Base-by-base conservation (phyloP, 2,329 filamentous ascomycete genomes). In the Xylariaceae sp. region DNA sequence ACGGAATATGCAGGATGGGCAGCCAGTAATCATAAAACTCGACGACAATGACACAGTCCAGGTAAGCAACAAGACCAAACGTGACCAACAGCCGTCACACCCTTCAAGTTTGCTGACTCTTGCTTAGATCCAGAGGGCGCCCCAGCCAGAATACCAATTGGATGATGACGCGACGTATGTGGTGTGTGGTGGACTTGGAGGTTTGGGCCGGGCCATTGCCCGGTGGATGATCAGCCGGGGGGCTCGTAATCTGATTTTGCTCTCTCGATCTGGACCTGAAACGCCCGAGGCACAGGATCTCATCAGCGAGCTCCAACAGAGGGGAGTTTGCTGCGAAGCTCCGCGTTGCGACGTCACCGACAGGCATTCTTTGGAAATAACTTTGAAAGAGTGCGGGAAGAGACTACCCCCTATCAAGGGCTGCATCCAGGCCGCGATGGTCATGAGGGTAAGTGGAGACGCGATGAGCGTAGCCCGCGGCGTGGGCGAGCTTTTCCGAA, bases 101-200 rank as follows among this genome's bases (percentile, higher is more conserved):
- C n/a, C n/a, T n/a, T n/a, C n/a, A n/a, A n/a, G n/a, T n/a, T n/a
- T n/a, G n/a, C n/a, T n/a, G n/a, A n/a, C n/a, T n/a, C n/a, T n/a
- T n/a, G 21, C 21, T 24, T 24, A 24, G 21, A 24, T 24, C 21
- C 6, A 24, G 6, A 11, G 6, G 21, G 7, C 21, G 11, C 7
- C 11, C 6, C 6, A 11, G 21, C 21, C 21, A 7, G 6, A 6
- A n/a, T 38, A 27, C 9, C 13, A 23, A 14, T 16, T 38, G 15
- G n/a, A 29, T 31, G n/a, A 38, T 6, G 33, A 48, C n/a, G 54
- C 45, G 16, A 36, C 53, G 0, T 68, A 65, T 38, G 36, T 68
- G 1, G 39, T 67, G 1, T 47, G 56, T 4, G 65, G 65, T 14
- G 65, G 64, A 3, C 50, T 67, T 14, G 65, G 65, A n/a, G 64